Conservation (phyloP, 345 rosid genomes). For the Eucalyptus marginata region DNA sequence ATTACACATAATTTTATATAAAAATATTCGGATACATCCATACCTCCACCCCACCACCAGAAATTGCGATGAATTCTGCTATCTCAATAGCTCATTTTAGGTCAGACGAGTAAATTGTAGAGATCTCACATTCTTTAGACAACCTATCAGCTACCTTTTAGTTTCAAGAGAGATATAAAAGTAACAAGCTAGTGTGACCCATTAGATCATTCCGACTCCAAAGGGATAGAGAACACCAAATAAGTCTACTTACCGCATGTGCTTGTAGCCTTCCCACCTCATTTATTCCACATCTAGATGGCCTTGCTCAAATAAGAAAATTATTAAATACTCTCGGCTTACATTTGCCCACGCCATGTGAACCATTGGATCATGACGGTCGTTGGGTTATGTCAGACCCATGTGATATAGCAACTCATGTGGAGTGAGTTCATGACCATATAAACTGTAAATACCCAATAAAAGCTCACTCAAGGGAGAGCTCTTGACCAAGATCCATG, state of each 20-base stretch:
- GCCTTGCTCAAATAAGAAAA: background rate
- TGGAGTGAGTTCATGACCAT: background rate
- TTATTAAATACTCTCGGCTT: background rate
- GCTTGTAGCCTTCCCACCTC: constrained; percentile 7
- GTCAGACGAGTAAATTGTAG: background rate
- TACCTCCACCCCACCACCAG: background rate
- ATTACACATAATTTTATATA: background rate
- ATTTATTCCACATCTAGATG: constrained; percentile 10
- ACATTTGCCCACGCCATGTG: background rate
- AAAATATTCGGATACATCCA: background rate
- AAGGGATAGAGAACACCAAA: background rate
- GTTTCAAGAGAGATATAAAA: too few relatives aligned
- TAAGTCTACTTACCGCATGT: background rate
- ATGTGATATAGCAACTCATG: background rate
- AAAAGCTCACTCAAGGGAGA: too few relatives aligned
- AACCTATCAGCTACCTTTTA: background rate
- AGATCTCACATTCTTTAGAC: background rate
- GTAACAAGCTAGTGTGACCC: background rate
- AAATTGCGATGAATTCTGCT: background rate
- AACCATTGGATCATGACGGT: too few relatives aligned
- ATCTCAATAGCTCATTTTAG: background rate
- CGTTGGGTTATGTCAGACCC: background rate
- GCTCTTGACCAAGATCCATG: too few relatives aligned
- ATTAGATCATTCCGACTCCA: background rate
- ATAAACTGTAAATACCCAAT: too few relatives aligned